A percentile compares a stretch with the other conserved stretches of the same genome.
phyloP scores from a whole-genome alignment of 1,139 yeast genomes.

The Yamadazyma siamensis region DNA sequence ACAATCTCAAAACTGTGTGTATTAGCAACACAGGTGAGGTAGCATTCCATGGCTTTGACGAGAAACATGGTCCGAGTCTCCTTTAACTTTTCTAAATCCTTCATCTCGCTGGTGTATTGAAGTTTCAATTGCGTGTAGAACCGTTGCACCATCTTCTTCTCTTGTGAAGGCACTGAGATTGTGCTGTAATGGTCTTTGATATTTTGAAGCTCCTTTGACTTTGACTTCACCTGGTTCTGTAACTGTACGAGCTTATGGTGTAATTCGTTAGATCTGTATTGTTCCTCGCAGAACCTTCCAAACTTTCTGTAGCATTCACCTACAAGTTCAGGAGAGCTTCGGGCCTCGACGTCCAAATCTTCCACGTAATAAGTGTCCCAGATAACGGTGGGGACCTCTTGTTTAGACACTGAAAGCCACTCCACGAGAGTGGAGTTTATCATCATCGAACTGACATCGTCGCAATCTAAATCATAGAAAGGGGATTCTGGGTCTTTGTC shows the following conservation, averaged over 20 bases:
- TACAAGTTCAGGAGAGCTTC: constrained; percentile 4
- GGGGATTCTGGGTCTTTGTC: background rate
- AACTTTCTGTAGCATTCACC: constrained; percentile 20
- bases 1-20: constrained; percentile 56
- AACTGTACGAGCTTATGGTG: constrained; percentile 44
- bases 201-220: constrained; percentile 45
- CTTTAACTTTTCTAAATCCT: constrained; percentile 39
- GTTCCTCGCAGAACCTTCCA: constrained; percentile 76
- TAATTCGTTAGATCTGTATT: constrained; percentile 45
- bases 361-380: constrained; percentile 48
- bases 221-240: constrained; percentile 33
- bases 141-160: constrained; percentile 48
- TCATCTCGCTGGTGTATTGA: constrained; percentile 48
- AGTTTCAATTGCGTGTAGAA: constrained; percentile 47
- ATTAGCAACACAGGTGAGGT: constrained; percentile 50
- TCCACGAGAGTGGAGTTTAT: constrained; percentile 54
- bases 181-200: constrained; percentile 43
- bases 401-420: constrained; percentile 72
- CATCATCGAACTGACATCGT: constrained; percentile 12
- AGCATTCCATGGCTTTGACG: constrained; percentile 56
- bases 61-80: constrained; percentile 44
- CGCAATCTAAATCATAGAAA: constrained; percentile 10
- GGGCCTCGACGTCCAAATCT: background rate
- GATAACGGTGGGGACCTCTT: constrained; percentile 59
- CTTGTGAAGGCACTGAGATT: constrained; percentile 28